Evolutionary conservation across 176 grass and related monocot genomes (phyloP).

Genomic region (Saccharum spontaneum): DNA sequence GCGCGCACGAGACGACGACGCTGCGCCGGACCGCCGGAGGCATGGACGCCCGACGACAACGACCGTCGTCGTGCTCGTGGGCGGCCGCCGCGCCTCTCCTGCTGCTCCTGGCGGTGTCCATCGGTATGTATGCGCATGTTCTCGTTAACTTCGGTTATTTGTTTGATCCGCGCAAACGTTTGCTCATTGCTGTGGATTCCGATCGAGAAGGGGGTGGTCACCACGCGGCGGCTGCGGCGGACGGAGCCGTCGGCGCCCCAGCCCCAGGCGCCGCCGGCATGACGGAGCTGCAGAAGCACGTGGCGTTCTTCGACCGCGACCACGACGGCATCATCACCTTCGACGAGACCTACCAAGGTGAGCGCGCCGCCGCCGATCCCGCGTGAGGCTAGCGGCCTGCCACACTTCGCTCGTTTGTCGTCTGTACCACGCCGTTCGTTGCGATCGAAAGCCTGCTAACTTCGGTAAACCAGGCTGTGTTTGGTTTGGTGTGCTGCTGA

Average conservation of each 20-base stretch:
- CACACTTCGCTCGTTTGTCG: not conserved
- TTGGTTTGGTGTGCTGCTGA: not conserved
- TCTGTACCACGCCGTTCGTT: not conserved
- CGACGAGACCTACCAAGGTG: slow-evolving; percentile 67
- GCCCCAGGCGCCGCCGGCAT: not conserved
- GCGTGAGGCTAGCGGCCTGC: no score
- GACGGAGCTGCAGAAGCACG: slow-evolving; percentile 80
- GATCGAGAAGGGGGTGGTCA: slow-evolving; percentile 3
- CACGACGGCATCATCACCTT: slow-evolving; percentile 73
- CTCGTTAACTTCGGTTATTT: not conserved
- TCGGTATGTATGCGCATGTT: slow-evolving; percentile 1
- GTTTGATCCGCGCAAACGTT: not conserved
- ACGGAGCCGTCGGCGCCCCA: not conserved
- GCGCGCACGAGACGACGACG: not conserved
- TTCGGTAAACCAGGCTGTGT: not conserved
- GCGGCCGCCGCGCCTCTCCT: not conserved
- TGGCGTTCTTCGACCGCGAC: slow-evolving; percentile 72
- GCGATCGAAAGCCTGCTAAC: not conserved
- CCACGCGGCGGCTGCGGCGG: not conserved
- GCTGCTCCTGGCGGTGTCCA: not conserved
- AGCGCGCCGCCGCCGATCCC: not conserved
- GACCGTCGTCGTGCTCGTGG: not conserved
- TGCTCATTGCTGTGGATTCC: not conserved
- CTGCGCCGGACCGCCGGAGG: not conserved
- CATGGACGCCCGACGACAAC: slow-evolving; percentile 5